A percentile compares a stretch with the other conserved stretches of the same genome.
Conservation (phyloP, 805 yeast species). For the Ogataea glucozyma region DNA sequence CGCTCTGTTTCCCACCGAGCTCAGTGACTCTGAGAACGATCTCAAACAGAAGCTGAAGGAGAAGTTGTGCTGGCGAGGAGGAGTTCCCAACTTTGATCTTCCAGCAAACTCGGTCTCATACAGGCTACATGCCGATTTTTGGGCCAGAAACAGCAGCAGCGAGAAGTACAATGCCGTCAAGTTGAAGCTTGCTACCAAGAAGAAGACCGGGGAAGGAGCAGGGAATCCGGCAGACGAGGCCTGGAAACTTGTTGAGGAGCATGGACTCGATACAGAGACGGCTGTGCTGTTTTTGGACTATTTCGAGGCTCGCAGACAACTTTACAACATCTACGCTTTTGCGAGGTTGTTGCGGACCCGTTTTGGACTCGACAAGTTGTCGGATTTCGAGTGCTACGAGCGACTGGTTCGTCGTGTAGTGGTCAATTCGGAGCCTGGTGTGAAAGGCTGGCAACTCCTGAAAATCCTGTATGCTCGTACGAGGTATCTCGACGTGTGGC, state of each 20-base stretch:
- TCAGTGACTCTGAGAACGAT: neutral
- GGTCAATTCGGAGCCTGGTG: conserved; percentile 1
- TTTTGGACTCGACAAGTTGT: conserved; percentile 5
- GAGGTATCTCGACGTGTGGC: conserved; percentile 6
- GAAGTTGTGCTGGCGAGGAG: conserved; percentile 5
- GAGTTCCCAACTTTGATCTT: conserved; percentile 3
- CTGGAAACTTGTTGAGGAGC: conserved; percentile 1
- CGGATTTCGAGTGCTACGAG: conserved; percentile 11
- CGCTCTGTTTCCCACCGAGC: neutral
- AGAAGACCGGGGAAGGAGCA: neutral
- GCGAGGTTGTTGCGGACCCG: conserved; percentile 7
- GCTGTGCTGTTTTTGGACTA: conserved; percentile 7
- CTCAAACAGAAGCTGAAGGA: neutral
- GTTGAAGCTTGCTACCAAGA: too few species aligned
- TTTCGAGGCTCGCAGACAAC: conserved; percentile 2
- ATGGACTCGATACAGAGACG: conserved; percentile 1
- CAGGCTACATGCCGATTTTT: conserved; percentile 2
- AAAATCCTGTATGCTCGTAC: conserved; percentile 8
- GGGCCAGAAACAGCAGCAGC: neutral
- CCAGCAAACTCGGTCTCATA: conserved; percentile 4
- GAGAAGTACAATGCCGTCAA: neutral
- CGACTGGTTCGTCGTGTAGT: conserved; percentile 1
- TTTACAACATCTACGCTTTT: conserved; percentile 10
- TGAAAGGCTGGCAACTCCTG: conserved; percentile 2
- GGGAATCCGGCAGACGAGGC: conserved; percentile 6